Conservation (phyloP, 768 basidiomycete species). For the Cubamyces lactineus region DNA sequence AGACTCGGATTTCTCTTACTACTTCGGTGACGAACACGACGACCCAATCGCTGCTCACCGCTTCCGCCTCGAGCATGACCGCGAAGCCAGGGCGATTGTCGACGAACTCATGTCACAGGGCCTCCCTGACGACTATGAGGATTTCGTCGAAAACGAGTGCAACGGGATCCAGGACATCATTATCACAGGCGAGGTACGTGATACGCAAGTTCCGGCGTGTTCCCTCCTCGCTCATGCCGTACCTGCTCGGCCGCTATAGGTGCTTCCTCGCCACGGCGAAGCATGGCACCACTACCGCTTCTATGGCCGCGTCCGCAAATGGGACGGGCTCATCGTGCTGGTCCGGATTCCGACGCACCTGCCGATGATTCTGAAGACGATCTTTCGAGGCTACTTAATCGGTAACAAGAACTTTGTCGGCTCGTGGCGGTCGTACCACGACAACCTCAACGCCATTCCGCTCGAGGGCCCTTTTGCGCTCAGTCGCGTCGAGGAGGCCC, state of each 20-base stretch:
- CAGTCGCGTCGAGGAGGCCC: constrained; percentile 13
- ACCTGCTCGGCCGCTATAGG: constrained; percentile 38
- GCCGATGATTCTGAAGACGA: constrained; percentile 32
- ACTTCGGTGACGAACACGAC: constrained; percentile 17
- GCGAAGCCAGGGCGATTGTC: constrained; percentile 30
- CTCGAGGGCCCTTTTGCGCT: constrained; percentile 63
- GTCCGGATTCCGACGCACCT: constrained; percentile 33
- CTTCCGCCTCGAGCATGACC: constrained; percentile 27
- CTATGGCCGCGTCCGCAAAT: constrained; percentile 41
- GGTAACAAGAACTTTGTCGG: constrained; percentile 70
- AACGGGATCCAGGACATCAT: constrained; percentile 63
- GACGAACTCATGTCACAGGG: constrained; percentile 31
- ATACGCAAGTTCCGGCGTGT: neutral
- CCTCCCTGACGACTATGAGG: constrained; percentile 24
- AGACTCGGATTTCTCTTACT: constrained; percentile 24
- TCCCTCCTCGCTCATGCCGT: constrained; percentile 1
- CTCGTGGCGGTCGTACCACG: constrained; percentile 62
- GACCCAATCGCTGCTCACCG: constrained; percentile 2
- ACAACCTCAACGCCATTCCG: constrained; percentile 48
- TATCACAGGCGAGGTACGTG: constrained; percentile 58
- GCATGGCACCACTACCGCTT: constrained; percentile 41
- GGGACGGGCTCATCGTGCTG: constrained; percentile 44
- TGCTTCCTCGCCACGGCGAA: constrained; percentile 44
- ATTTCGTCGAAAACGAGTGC: constrained; percentile 42
- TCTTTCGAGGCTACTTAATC: constrained; percentile 75